Evolutionary conservation across 2,329 filamentous ascomycete genomes (phyloP), one percentile per base, ranked within the genome.

Genomic region (Botrytis aclada): DNA sequence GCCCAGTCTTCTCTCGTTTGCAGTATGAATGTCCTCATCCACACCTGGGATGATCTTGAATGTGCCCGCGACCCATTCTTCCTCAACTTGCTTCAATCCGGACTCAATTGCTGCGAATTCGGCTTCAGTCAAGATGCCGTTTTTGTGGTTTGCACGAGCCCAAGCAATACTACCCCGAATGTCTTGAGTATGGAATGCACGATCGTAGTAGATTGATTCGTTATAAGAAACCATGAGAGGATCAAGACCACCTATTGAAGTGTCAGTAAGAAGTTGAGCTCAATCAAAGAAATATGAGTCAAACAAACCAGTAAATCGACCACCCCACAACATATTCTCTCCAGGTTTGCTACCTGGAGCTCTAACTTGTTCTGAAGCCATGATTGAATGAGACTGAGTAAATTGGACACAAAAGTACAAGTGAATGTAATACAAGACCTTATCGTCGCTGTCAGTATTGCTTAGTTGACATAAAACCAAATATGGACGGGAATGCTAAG

Each of bases 181-280:
- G 79, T 97, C 93, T 81, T 96, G 88, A 74, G 89, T 89, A 84
- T 93, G 93, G 78, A 97, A 90, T 70, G 87, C 86, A 77, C 90
- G 89, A 83, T 97, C 94, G 83, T 92, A 95, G 81, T 88, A 89
- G 77, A 97, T 91, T 71, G 88, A 92, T 79, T 91, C 90, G 82
- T 97, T 97, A 86, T 95, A 97, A 77, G 92, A 86, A 74, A 90
- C 87, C 93, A 97, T 97, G 70, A 97, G 87, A 71, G 93, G 93
- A 83, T 97, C 93, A 77, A 95, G 89, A 78, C 88, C 92, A 85
- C 93, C 92, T 92, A 78, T 73, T 64, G 78, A 81, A 51, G 64
- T 47, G 25, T 76, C 58, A 75, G 74, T 73, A 66, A 67, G 69
- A 39, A 69, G 71, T 70, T 41, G 29, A 67, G n/a, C 70, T 61